Evolutionary conservation across 2,329 filamentous ascomycete genomes (phyloP), one percentile per base, ranked within the genome.

Genomic region (Xylariaceae sp.): DNA sequence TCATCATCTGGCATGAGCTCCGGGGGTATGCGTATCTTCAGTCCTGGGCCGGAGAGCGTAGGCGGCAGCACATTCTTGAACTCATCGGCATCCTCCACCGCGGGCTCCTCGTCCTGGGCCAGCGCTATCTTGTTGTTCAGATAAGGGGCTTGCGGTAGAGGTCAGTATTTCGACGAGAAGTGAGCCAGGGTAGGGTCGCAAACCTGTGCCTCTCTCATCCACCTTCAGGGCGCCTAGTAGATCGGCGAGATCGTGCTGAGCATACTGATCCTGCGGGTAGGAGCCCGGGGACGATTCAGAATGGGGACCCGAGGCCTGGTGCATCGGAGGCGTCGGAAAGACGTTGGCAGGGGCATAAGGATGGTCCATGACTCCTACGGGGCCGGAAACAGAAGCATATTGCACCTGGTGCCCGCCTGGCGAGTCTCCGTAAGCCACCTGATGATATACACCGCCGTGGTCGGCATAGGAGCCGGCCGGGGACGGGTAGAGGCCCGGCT

Each of bases 1-100:
- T 86, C 80, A 19, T 95, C 87, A 19, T 82, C 75, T 1, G 90
- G 90, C 88, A 96, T 94, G 51, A 96, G 72, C 50, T 93, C 88
- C 0, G 83, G 85, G 1, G 90, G 92, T 41, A 96, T 94, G 22
- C 87, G 77, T 38, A 94, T 82, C 38, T 83, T 88, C 15, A 79
- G 70, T 31, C 87, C 87, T 6, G 84, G 74, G 7, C 78, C 75
- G 5, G 73, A 72, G 12, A 75, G 71, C 21, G 82, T 72, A 10
- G 77, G 75, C 21, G 86, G 88, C 7, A 93, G 59, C 19, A 72
- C 61, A 28, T 77, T 74, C 46, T 87, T 83, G 39, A 73, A 80
- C 37, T 94, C 82, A 38, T 89, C 83, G 16, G 75, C 64, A 9
- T 80, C 83, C 39, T 84, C 80, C 21, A 83, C 60, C 1, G 75